Conservation (phyloP, 306 rosid genomes). For the Quercus alba region DNA sequence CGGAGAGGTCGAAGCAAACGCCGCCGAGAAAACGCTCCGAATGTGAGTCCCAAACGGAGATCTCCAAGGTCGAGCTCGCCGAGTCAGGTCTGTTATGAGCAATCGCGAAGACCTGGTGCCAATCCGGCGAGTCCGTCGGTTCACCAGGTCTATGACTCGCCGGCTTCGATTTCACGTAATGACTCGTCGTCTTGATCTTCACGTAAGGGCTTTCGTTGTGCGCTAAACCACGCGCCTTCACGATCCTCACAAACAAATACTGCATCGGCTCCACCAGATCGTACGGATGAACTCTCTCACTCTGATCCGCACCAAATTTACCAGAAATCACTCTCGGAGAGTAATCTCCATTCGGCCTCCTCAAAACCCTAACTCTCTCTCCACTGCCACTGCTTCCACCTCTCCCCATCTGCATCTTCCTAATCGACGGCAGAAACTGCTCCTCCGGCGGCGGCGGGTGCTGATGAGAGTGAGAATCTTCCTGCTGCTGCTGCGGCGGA, state of each 20-base stretch:
- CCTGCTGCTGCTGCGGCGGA: constrained; percentile 11
- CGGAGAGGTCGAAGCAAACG: constrained; percentile 49
- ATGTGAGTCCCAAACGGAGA: constrained; percentile 61
- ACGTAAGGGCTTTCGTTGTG: constrained; percentile 56
- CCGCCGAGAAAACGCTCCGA: constrained; percentile 79
- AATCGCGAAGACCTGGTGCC: constrained; percentile 70
- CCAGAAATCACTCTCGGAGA: constrained; percentile 59
- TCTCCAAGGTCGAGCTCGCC: constrained; percentile 50
- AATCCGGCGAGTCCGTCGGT: constrained; percentile 72
- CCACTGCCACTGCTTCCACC: constrained; percentile 24
- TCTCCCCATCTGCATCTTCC: constrained; percentile 61
- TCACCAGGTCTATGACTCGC: constrained; percentile 55
- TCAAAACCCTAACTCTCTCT: constrained; percentile 56
- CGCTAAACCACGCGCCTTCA: constrained; percentile 68
- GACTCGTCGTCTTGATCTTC: constrained; percentile 46
- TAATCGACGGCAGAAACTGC: constrained; percentile 47
- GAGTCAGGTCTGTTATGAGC: constrained; percentile 53
- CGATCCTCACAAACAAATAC: constrained; percentile 66
- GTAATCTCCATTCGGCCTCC: constrained; percentile 60
- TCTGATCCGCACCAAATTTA: constrained; percentile 20
- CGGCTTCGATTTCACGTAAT: constrained; percentile 45
- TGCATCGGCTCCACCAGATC: constrained; percentile 92
- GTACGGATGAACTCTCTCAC: constrained; percentile 67
- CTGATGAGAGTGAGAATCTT: constrained; percentile 6
- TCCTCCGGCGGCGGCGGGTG: constrained; percentile 15